Conservation (phyloP, 1,284 basidiomycete species). For the Retiboletus flavoniger region DNA sequence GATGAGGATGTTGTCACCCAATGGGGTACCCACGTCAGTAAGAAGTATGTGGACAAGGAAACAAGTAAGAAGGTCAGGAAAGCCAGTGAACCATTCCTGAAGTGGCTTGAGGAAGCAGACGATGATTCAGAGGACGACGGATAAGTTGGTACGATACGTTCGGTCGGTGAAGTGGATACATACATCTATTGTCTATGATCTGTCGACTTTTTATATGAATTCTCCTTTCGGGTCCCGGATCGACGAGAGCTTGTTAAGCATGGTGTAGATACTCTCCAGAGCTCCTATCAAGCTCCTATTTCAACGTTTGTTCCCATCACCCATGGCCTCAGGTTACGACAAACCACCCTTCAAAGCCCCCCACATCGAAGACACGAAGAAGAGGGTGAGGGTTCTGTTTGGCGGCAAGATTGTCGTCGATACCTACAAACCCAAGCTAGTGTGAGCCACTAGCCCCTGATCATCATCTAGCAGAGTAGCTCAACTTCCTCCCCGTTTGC, state of each 20-base stretch:
- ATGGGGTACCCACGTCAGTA: slow-evolving; percentile 97
- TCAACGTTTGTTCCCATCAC: not conserved
- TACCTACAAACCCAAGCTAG: slow-evolving; percentile 52
- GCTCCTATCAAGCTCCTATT: slow-evolving; percentile 3
- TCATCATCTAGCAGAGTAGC: not conserved
- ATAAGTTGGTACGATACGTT: slow-evolving; percentile 2
- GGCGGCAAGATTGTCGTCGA: slow-evolving; percentile 54
- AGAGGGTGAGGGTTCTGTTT: slow-evolving; percentile 55
- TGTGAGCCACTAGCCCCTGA: slow-evolving; percentile 43
- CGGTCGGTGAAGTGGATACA: not conserved
- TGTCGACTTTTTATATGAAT: slow-evolving; percentile 11
- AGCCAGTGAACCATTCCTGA: slow-evolving; percentile 93
- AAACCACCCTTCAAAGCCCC: slow-evolving; percentile 38
- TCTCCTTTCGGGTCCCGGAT: not conserved
- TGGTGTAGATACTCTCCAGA: not conserved
- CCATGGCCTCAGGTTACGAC: slow-evolving; percentile 16
- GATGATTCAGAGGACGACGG: slow-evolving; percentile 34
- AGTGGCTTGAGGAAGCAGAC: slow-evolving; percentile 65
- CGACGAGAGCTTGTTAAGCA: not conserved
- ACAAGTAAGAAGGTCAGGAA: slow-evolving; percentile 94
- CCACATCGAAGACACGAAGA: slow-evolving; percentile 45
- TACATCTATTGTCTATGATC: slow-evolving; percentile 11
- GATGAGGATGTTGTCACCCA: slow-evolving; percentile 90
- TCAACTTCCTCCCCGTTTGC: not conserved
- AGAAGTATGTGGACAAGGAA: slow-evolving; percentile 97